Conservation (phyloP, 2,329 filamentous ascomycete genomes). For the Trichoderma polysporum region DNA sequence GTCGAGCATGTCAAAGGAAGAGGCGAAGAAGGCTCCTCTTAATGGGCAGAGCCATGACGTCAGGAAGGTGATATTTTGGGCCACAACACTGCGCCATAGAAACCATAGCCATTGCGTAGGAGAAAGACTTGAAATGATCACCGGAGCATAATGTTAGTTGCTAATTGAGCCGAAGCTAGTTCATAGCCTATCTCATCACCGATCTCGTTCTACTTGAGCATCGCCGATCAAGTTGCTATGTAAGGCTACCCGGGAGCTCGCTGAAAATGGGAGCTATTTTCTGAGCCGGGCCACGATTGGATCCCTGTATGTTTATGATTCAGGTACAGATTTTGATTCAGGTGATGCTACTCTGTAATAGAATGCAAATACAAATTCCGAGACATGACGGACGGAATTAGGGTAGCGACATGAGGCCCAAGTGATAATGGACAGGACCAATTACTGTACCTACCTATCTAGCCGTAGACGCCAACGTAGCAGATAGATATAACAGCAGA, state of each 20-base stretch:
- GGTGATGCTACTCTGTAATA: background rate
- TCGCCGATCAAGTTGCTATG: background rate
- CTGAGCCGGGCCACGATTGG: background rate
- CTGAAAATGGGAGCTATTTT: background rate
- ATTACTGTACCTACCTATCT: no score
- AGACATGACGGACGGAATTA: background rate
- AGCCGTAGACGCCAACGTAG: no score
- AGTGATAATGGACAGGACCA: background rate
- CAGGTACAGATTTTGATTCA: background rate
- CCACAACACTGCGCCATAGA: background rate
- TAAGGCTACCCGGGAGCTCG: background rate
- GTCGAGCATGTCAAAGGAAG: background rate
- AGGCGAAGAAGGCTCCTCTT: background rate
- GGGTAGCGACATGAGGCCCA: background rate
- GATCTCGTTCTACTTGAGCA: background rate
- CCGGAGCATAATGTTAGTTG: no score
- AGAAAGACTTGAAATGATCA: background rate
- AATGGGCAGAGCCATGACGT: background rate
- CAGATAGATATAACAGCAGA: no score
- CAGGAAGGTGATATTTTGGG: background rate
- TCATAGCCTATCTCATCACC: background rate
- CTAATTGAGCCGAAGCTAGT: background rate
- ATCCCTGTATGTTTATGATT: background rate
- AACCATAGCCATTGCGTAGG: background rate
- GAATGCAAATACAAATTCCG: background rate